Conservation (phyloP, 345 rosid genomes). For the Orychophragmus violaceus region DNA sequence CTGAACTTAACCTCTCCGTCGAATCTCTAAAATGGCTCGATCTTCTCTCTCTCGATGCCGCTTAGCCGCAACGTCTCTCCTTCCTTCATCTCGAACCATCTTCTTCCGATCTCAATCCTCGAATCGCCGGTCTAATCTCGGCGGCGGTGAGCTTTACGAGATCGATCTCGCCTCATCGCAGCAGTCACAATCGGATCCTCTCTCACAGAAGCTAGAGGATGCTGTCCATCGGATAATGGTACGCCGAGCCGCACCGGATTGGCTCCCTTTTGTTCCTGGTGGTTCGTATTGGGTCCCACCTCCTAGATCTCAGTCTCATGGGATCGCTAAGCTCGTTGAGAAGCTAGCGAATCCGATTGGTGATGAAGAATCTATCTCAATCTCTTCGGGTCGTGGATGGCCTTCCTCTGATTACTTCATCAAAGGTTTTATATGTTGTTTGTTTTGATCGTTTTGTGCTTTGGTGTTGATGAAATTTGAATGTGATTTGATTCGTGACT, state of each 20-base stretch:
- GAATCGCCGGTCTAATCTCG: conserved; percentile 29
- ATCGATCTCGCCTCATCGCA: conserved; percentile 18
- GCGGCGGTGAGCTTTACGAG: conserved; percentile 32
- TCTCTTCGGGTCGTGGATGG: conserved; percentile 68
- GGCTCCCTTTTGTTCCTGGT: conserved; percentile 96
- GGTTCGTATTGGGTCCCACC: conserved; percentile 97
- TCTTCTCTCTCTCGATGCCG: conserved; percentile 21
- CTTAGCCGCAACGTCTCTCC: not conserved
- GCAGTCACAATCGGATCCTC: conserved; percentile 53
- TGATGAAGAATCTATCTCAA: conserved; percentile 49
- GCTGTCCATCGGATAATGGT: conserved; percentile 83
- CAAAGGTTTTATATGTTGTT: conserved; percentile 39
- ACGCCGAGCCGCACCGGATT: conserved; percentile 91
- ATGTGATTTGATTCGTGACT: not conserved
- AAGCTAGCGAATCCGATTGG: conserved; percentile 59
- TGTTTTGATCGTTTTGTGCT: not conserved
- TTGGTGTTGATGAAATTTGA: not conserved
- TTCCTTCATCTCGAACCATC: conserved; percentile 31
- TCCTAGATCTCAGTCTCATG: conserved; percentile 45
- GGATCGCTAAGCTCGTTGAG: conserved; percentile 71
- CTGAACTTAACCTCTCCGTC: not conserved
- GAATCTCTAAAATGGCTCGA: conserved; percentile 20
- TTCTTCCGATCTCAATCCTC: conserved; percentile 37
- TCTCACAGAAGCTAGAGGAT: conserved; percentile 72
- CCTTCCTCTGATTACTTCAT: conserved; percentile 83